Evolutionary conservation across 2,329 filamentous ascomycete genomes (phyloP), one percentile per base, ranked within the genome.

Genomic region (Nannizzia gypsea): DNA sequence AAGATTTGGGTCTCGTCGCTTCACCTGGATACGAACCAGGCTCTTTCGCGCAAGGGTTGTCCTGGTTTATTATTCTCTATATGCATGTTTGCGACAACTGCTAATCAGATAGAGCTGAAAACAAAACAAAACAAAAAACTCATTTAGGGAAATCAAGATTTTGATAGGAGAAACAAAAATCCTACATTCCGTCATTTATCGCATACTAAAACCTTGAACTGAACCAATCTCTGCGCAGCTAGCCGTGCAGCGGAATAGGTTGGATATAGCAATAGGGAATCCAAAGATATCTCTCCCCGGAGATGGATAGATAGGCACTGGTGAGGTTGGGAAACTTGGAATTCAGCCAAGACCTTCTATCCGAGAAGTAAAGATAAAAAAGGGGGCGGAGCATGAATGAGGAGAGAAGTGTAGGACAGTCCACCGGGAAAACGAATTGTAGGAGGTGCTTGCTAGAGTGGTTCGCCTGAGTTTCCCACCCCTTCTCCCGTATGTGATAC

Each of bases 271-370:
- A 20, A 34, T 54, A 9, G 20, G 24, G 15, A 28, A 26, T 44
- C 15, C 2, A 40, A 17, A 26, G 11, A 36, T 34, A 34, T 34
- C 31, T 34, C 3, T 34, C 31, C 31, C 31, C 31, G 6, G 31
- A 34, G 8, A 34, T 34, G 31, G 31, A 34, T 34, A 34, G 31
- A 34, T 34, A 34, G 31, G 31, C 31, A 34, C 9, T 34, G 31
- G 31, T 8, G 31, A 36, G 54, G 38, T 15, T 20, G n/a, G 13
- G 26, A 57, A 44, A 57, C 28, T 40, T 40, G 55, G 38, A 34
- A 57, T 57, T 15, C 38, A 40, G 38, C 38, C 55, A 57, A 57
- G 55, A 28, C 31, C 55, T 57, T 57, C 55, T 57, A 57, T 57
- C 55, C 55, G 55, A 44, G 38, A 54, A 31, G 17, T 17, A 34